These are phyloP conservation scores for Phaseolus lunatus DNA, from an alignment of 306 rosid species.

Conservation along the genomic window DNA sequence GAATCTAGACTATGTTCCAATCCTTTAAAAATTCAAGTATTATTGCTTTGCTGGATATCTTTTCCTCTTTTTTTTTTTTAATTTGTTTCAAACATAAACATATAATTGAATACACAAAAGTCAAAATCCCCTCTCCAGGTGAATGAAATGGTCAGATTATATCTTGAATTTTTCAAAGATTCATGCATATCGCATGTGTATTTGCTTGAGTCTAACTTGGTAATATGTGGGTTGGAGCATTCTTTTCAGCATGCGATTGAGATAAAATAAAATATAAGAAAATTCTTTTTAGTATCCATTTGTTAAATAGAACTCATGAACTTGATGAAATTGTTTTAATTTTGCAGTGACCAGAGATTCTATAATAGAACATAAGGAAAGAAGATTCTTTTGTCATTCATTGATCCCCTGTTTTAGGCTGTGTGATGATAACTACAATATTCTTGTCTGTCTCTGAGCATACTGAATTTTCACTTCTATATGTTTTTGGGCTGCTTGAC, in stretches of 20 bases:
- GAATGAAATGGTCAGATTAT: constrained; percentile 15
- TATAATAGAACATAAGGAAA: background rate
- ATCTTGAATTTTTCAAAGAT: background rate
- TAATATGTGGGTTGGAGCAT: background rate
- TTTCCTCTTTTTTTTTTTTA: background rate
- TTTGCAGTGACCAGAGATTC: constrained; percentile 4
- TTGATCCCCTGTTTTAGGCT: background rate
- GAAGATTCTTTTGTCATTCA: constrained; percentile 2
- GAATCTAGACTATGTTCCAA: constrained; percentile 40
- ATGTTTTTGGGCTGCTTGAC: constrained; percentile 8
- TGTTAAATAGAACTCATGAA: background rate
- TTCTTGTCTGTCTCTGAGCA: background rate
- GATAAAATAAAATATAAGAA: background rate
- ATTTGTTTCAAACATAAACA: constrained; percentile 12
- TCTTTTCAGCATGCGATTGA: background rate
- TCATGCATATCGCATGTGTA: constrained; percentile 17
- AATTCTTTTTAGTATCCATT: background rate
- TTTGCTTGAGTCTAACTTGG: constrained; percentile 22
- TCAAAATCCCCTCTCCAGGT: background rate
- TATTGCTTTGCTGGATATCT: background rate
- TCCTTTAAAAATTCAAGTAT: constrained; percentile 18
- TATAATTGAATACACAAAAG: background rate
- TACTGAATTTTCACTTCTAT: background rate
- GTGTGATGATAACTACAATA: background rate
- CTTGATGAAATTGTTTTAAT: background rate